A percentile compares a stretch with the other conserved stretches of the same genome.
phyloP scores from a whole-genome alignment of 495 filamentous ascomycete species.

The Penicillium mononematosum region DNA sequence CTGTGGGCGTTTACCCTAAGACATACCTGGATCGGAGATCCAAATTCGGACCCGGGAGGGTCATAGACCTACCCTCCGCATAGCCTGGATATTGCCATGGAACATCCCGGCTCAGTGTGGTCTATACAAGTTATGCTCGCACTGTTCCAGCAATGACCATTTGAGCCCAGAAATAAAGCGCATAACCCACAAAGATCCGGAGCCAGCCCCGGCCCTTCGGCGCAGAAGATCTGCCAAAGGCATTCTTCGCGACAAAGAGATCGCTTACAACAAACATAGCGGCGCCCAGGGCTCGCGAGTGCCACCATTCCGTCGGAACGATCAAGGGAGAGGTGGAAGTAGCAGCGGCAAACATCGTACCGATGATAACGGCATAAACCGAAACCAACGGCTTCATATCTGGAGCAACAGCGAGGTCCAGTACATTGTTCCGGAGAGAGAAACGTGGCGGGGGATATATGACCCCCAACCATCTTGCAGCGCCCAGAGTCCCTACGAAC shows the following conservation, averaged over 20 bases:
- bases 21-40: neutral
- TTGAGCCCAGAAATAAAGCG: constrained; percentile 19
- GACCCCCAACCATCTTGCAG: constrained; percentile 20
- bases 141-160: constrained; percentile 20
- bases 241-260: constrained; percentile 19
- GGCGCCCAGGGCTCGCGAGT: constrained; percentile 15
- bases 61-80: neutral
- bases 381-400: constrained; percentile 22
- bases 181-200: constrained; percentile 13
- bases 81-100: neutral
- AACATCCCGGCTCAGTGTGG: neutral
- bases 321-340: constrained; percentile 10
- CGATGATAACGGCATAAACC: constrained; percentile 20
- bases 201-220: neutral
- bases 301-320: constrained; percentile 2
- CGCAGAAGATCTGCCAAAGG: constrained; percentile 10
- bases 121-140: neutral
- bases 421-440: constrained; percentile 14
- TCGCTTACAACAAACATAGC: constrained; percentile 19
- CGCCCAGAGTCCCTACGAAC: constrained; percentile 11
- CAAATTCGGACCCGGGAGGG: neutral
- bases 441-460: constrained; percentile 15
- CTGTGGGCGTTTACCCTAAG: too few relatives aligned
- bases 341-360: constrained; percentile 21
- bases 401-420: constrained; percentile 13